Conservation (phyloP, 257 asterid genomes). For the Coffea eugenioides region DNA sequence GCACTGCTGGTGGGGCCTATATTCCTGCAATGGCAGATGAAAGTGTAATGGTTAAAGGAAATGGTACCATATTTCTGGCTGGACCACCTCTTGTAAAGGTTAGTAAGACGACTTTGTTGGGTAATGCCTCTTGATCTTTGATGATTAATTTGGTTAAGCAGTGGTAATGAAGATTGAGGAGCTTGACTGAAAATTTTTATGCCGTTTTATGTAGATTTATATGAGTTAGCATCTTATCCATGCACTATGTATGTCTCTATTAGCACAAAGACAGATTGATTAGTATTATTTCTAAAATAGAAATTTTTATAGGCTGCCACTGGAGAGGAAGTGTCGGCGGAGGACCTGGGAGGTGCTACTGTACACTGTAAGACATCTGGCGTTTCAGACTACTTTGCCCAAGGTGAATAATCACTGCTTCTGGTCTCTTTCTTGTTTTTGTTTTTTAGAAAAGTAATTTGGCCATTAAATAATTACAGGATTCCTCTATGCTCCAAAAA, state of each 20-base stretch:
- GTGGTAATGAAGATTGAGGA: not conserved
- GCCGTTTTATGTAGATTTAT: not conserved
- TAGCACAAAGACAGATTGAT: conserved; percentile 5
- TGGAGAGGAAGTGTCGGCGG: conserved; percentile 96
- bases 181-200: not conserved
- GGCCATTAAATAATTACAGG: not conserved
- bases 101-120: conserved; percentile 21
- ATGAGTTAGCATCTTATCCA: not conserved
- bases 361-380: conserved; percentile 97
- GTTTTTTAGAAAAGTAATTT: not conserved
- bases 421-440: not conserved
- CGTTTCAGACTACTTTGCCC: conserved; percentile 97
- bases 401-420: conserved; percentile 42
- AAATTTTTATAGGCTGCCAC: conserved; percentile 84
- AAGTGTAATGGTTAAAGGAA: conserved; percentile 98
- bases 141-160: not conserved
- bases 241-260: not conserved
- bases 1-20: conserved; percentile 99
- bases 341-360: conserved; percentile 95
- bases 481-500: not conserved
- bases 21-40: conserved; percentile 99
- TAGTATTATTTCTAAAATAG: conserved; percentile 17
- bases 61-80: conserved; percentile 96
- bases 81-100: conserved; percentile 99
- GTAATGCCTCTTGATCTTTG: not conserved